A percentile compares a stretch with the other conserved stretches of the same genome.
phyloP scores from a whole-genome alignment of 2,329 filamentous ascomycete genomes.

The Nakataea oryzae region DNA sequence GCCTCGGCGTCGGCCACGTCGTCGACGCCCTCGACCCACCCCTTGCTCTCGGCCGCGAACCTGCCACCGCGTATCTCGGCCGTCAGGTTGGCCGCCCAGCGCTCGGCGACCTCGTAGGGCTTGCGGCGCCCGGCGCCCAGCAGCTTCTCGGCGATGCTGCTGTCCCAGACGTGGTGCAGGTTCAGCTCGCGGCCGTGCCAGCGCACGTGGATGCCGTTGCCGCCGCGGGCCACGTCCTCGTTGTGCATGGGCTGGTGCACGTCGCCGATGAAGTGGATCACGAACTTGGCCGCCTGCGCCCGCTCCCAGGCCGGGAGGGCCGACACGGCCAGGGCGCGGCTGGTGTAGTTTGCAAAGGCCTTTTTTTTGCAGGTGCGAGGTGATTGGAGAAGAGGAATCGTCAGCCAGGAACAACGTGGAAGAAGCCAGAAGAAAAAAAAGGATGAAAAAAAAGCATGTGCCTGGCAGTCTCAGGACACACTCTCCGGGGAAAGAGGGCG shows the following conservation, averaged over 20 bases:
- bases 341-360: slow-evolving; percentile 51
- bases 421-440: no score
- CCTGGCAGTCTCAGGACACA: no score
- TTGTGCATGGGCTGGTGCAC: slow-evolving; percentile 60
- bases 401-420: no score
- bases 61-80: slow-evolving; percentile 43
- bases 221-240: slow-evolving; percentile 53
- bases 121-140: slow-evolving; percentile 41
- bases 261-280: slow-evolving; percentile 60
- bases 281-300: slow-evolving; percentile 53
- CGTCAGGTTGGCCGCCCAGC: slow-evolving; percentile 44
- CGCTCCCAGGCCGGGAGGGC: slow-evolving; percentile 32
- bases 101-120: slow-evolving; percentile 36
- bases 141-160: slow-evolving; percentile 54
- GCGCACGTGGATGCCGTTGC: slow-evolving; percentile 56
- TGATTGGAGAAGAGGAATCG: no score
- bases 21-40: slow-evolving; percentile 45
- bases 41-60: slow-evolving; percentile 35
- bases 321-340: slow-evolving; percentile 34
- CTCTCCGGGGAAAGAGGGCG: no score
- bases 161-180: slow-evolving; percentile 66
- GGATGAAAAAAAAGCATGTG: no score
- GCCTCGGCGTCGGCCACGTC: slow-evolving; percentile 40
- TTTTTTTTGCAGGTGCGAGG: no score
- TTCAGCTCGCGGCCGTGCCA: slow-evolving; percentile 51